Base-by-base conservation (phyloP, 139 green algal genomes). In the Klebsormidium nitens region DNA sequence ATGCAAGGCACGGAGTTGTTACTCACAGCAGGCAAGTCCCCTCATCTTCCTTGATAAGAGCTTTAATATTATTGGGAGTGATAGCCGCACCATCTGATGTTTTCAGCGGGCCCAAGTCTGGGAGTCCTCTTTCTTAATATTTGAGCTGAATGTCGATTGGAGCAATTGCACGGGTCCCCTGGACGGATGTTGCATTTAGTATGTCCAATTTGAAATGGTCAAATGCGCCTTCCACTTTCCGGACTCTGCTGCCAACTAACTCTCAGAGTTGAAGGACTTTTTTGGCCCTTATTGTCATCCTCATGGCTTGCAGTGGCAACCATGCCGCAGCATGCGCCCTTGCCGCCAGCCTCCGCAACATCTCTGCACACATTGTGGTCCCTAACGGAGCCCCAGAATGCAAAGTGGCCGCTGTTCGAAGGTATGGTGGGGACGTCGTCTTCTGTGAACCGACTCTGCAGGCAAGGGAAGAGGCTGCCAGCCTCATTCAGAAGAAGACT, bases 341-440 rank as follows among this genome's bases (percentile, higher is more conserved):
- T 1, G 84, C 86, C 3, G 86, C 85, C 0, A 48, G 81, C 28
- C 38, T 88, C 70, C 64, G 82, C 0, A 81, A 82, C 40, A 84
- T 93, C n/a, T 74, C 82, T 0, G 86, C 87, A 0, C 47, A 87
- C 64, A 89, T 95, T 14, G 83, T 94, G 2, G 76, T 94, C 59
- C 89, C 89, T 0, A 19, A 29, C 0, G 77, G 82, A 65, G 82
- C 87, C 3, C 88, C 89, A 0, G 37, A 73, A 14, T 81, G 69
- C 73, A 94, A 95, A 77, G 40, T 84, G 26, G 79, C 84, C 1
- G 89, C 89, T 0, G 71, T 90, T 0, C 36, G 48, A 28, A 66
- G 32, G 3, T 90, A 90, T 64, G 84, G 84, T 35, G 87, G 79
- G 72, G 65, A 48, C 65, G 3, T 91, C 0, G 65, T 72, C 2